A percentile compares a stretch with the other conserved stretches of the same genome.
Evolutionary conservation across 768 basidiomycete genomes (phyloP).

Genomic region (Tulasnella sp.): DNA sequence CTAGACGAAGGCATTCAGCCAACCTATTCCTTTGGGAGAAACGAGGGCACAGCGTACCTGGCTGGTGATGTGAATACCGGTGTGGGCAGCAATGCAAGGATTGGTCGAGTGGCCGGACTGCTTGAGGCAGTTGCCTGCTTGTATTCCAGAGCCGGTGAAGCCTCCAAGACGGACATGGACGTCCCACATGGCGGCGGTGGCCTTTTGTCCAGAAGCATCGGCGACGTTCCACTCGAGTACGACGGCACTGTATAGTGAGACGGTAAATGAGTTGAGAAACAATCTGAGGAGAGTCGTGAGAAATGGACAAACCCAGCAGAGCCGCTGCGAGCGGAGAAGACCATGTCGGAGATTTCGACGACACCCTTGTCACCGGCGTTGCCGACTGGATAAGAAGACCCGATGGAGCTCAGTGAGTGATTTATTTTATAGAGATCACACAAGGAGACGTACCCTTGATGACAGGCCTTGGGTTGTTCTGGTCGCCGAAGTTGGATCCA

Average conservation of each 20-base stretch:
- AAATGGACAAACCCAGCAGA: constrained; percentile 17
- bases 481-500: constrained; percentile 37
- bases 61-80: constrained; percentile 46
- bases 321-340: constrained; percentile 43
- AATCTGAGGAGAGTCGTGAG: not conserved
- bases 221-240: constrained; percentile 49
- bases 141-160: constrained; percentile 20
- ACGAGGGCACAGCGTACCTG: constrained; percentile 27
- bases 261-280: not conserved
- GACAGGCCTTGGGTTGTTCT: constrained; percentile 35
- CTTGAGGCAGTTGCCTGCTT: constrained; percentile 28
- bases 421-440: not conserved
- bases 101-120: constrained; percentile 19
- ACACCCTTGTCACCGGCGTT: constrained; percentile 37
- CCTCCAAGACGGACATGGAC: constrained; percentile 35
- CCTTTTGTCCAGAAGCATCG: constrained; percentile 38
- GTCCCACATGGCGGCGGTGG: constrained; percentile 48
- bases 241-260: constrained; percentile 38
- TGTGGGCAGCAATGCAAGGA: constrained; percentile 50
- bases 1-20: not conserved
- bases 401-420: not conserved
- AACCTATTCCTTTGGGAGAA: not conserved
- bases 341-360: constrained; percentile 51
- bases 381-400: constrained; percentile 28
- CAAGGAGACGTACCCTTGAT: constrained; percentile 23